Evolutionary conservation across 768 basidiomycete genomes (phyloP), one percentile per base, ranked within the genome.

Genomic region (Phlebiopsis gigantea): DNA sequence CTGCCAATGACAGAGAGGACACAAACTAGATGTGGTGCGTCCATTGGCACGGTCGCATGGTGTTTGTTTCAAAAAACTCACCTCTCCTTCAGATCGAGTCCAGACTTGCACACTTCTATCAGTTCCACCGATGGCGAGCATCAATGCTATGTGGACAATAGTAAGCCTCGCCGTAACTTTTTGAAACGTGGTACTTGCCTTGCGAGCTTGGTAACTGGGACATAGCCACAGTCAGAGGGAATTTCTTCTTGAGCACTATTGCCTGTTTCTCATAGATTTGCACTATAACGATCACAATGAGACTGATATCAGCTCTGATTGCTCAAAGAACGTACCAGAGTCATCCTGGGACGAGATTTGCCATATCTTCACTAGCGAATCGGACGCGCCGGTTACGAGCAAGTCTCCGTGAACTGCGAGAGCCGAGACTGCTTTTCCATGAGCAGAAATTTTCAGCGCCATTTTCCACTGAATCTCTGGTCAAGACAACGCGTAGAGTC

Each of bases 71-170:
- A 22, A 42, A 14, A 22, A 39, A 67, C 78, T 25, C 66, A 88
- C 87, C 48, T 66, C 64, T 46, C 73, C 76, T 15, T 85, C 82
- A 2, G 85, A 82, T 49, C 82, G 79, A 2, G 87, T 82, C 78
- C 82, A 97, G 4, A 98, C 76, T 48, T 88, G 84, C 15, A 98
- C 82, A 46, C 78, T 83, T 41, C 77, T 77, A 62, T 94, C 90
- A 0, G 97, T 98, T n/a, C 82, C 81, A 1, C 82, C 87, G 31
- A 96, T 75, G 1, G 92, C 91, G n/a, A 98, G 77, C 12, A 94
- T 73, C 17, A 79, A 73, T 62, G 77, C 82, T 90, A 29, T 19
- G 31, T n/a, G 46, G 45, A 55, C 29, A n/a, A 46, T 21, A 39
- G 15, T 50, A 22, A 41, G 21, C n/a, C n/a, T n/a, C n/a, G n/a